These are phyloP conservation scores for Ceratonia siliqua DNA, from an alignment of 306 rosid genomes.

Conservation along the genomic window DNA sequence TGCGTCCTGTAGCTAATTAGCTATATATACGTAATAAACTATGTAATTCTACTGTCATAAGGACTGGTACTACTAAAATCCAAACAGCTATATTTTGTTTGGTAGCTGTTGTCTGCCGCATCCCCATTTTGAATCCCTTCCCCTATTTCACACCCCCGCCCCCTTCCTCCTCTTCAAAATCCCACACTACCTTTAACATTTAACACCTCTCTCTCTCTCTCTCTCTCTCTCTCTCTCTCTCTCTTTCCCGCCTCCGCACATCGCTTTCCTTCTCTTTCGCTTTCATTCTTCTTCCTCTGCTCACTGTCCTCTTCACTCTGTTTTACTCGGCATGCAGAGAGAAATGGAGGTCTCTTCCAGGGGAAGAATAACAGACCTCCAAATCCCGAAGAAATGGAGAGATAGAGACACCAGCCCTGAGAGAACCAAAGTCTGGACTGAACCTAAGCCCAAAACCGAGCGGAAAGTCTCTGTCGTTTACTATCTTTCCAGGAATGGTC, in stretches of 20 bases:
- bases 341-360: slow-evolving; percentile 65
- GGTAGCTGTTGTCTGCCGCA: slow-evolving; percentile 86
- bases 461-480: slow-evolving; percentile 79
- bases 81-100: slow-evolving; percentile 66
- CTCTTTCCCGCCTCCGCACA: slow-evolving; percentile 21
- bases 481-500: slow-evolving; percentile 86
- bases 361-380: slow-evolving; percentile 53
- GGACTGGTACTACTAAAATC: slow-evolving; percentile 47
- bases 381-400: slow-evolving; percentile 65
- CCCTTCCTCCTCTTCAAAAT: slow-evolving; percentile 15
- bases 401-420: slow-evolving; percentile 74
- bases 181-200: background rate
- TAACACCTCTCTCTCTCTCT: background rate
- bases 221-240: no score
- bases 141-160: slow-evolving; percentile 1
- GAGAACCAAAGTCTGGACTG: slow-evolving; percentile 75
- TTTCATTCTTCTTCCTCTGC: background rate
- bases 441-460: slow-evolving; percentile 56
- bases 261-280: background rate
- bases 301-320: slow-evolving; percentile 10
- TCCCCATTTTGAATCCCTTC: slow-evolving; percentile 56
- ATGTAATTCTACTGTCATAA: slow-evolving; percentile 32
- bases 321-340: slow-evolving; percentile 4
- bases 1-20: background rate
- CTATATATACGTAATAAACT: slow-evolving; percentile 19